Percentiles rank a stretch among this genome's conserved stretches.
phyloP scores from a whole-genome alignment of 768 basidiomycete genomes.

The Rhodotorula graminis region DNA sequence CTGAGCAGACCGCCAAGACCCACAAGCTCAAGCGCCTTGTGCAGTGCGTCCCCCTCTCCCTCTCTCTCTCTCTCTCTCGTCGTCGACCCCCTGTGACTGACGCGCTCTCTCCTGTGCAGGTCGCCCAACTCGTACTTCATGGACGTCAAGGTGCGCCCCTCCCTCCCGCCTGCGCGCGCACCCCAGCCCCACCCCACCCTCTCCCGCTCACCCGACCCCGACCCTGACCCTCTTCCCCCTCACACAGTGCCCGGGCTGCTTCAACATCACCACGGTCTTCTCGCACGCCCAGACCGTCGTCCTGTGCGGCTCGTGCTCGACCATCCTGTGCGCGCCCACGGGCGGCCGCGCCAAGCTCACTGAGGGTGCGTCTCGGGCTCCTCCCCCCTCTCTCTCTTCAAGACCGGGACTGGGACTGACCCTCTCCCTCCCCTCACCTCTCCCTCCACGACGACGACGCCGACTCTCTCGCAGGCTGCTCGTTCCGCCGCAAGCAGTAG shows the following conservation, averaged over 20 bases:
- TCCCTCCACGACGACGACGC: too few species aligned
- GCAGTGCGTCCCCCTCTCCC: constrained; percentile 53
- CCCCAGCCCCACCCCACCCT: too few species aligned
- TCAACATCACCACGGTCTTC: constrained; percentile 94
- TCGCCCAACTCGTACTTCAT: constrained; percentile 98
- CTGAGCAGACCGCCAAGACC: constrained; percentile 74
- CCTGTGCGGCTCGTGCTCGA: constrained; percentile 84
- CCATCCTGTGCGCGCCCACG: constrained; percentile 93
- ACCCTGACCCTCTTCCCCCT: neutral
- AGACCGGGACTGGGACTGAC: constrained; percentile 14
- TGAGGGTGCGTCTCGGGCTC: constrained; percentile 64
- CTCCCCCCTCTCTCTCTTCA: neutral
- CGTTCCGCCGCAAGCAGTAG: constrained; percentile 85
- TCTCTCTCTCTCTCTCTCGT: neutral
- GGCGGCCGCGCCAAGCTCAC: constrained; percentile 94
- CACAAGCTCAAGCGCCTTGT: constrained; percentile 99
- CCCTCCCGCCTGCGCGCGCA: too few species aligned
- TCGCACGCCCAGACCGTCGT: constrained; percentile 99
- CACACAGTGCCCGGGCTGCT: constrained; percentile 64
- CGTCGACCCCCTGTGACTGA: neutral
- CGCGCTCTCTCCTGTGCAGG: neutral
- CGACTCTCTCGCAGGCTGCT: constrained; percentile 65
- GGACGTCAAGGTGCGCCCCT: constrained; percentile 78
- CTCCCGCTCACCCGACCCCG: neutral
- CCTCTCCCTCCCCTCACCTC: neutral